These are phyloP conservation scores for Fraxinus latifolia DNA, from an alignment of 305 asterid genomes.

Conservation along the genomic window DNA sequence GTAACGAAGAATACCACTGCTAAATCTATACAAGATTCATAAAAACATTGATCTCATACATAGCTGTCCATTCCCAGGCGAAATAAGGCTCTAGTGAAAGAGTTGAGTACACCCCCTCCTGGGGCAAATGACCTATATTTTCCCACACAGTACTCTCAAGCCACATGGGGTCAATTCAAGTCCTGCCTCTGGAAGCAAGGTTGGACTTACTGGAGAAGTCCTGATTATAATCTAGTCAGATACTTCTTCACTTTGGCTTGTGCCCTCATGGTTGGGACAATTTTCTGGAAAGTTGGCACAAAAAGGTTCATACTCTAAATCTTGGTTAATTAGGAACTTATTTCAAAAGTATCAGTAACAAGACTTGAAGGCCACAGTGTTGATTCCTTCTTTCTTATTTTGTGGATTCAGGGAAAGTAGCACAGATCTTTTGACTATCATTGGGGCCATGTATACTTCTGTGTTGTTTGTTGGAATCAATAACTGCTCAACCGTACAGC, in stretches of 20 bases:
- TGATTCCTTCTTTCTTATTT: constrained; percentile 15
- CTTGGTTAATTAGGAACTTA: not conserved
- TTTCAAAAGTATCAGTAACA: not conserved
- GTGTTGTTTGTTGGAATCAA: constrained; percentile 58
- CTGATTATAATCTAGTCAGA: constrained; percentile 71
- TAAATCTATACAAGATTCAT: not conserved
- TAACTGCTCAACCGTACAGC: constrained; percentile 60
- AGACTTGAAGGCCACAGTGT: not conserved
- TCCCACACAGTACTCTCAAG: constrained; percentile 49
- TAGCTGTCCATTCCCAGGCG: constrained; percentile 30
- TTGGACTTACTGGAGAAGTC: constrained; percentile 73
- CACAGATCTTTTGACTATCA: constrained; percentile 48
- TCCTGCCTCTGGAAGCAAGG: constrained; percentile 62
- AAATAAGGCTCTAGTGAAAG: constrained; percentile 55
- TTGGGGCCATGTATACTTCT: constrained; percentile 63
- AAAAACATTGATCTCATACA: constrained; percentile 7
- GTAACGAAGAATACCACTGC: not conserved
- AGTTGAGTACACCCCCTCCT: constrained; percentile 44
- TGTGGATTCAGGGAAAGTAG: constrained; percentile 35
- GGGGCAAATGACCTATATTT: constrained; percentile 51
- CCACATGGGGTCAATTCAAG: constrained; percentile 51
- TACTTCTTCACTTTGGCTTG: constrained; percentile 56
- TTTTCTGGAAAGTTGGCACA: constrained; percentile 58
- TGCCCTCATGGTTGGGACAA: constrained; percentile 56
- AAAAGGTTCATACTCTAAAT: constrained; percentile 32